Percentiles rank a stretch among this genome's conserved stretches.
Evolutionary conservation across 225 moss, liverwort and hornwort genomes (phyloP).

Genomic region (Climacium dendroides): DNA sequence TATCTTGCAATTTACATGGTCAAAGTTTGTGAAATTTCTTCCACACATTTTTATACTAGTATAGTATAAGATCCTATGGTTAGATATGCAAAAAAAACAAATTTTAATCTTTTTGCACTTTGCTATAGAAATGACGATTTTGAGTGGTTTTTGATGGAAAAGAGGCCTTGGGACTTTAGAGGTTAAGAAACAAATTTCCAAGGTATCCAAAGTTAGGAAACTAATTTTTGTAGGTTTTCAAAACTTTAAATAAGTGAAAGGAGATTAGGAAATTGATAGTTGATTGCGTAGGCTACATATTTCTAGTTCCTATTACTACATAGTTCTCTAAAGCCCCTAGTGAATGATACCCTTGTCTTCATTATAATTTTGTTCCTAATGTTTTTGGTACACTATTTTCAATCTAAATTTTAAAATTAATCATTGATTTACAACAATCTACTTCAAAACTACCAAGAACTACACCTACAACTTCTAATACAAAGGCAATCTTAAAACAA

Average conservation of each 20-base stretch:
- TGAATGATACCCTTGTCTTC: background rate
- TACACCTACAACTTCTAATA: too few relatives aligned
- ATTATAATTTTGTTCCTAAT: background rate
- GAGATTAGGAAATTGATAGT: accelerated
- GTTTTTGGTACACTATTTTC: background rate
- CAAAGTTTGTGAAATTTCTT: too few relatives aligned
- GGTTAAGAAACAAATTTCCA: background rate
- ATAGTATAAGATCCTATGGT: too few relatives aligned
- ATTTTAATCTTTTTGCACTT: too few relatives aligned
- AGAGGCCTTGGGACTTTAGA: too few relatives aligned
- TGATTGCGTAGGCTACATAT: too few relatives aligned
- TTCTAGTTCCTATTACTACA: accelerated
- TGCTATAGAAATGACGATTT: too few relatives aligned
- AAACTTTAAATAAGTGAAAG: background rate
- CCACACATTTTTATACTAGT: too few relatives aligned
- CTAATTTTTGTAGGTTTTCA: background rate
- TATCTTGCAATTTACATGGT: too few relatives aligned
- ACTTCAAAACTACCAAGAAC: background rate
- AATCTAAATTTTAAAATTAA: background rate
- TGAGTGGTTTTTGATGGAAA: too few relatives aligned
- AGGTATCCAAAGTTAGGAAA: accelerated
- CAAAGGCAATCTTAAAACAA: background rate
- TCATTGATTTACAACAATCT: background rate
- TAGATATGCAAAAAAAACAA: too few relatives aligned
- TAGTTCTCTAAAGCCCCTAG: background rate